Percentiles rank a stretch among this genome's conserved stretches.
Conservation (phyloP, 2,329 filamentous ascomycete species). For the Fusarium sp. region DNA sequence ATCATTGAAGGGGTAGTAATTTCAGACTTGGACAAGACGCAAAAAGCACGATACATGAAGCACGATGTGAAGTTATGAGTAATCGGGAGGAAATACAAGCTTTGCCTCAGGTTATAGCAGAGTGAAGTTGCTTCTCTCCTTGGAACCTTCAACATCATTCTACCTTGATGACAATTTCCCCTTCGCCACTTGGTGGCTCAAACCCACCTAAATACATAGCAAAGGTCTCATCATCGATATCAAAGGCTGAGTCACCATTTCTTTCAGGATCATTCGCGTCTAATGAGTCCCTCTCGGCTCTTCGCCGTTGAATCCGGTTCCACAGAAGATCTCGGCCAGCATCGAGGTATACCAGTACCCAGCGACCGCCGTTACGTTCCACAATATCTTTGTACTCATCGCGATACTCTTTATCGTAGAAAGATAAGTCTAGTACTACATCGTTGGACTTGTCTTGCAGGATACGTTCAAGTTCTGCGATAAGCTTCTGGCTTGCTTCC, state of each 20-base stretch:
- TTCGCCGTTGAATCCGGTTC: slow-evolving; percentile 44
- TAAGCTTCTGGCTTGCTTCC: not conserved
- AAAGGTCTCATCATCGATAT: not conserved
- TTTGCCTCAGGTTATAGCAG: not conserved
- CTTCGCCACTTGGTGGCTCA: not conserved
- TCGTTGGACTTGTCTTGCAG: slow-evolving; percentile 29
- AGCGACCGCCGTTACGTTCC: slow-evolving; percentile 39
- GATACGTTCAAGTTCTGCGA: slow-evolving; percentile 8
- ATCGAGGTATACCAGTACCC: slow-evolving; percentile 45
- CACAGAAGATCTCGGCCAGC: slow-evolving; percentile 43
- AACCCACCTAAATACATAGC: not conserved
- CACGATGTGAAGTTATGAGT: not conserved
- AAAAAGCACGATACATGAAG: not conserved
- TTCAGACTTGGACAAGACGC: not conserved
- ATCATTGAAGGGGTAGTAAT: not conserved
- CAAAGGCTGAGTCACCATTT: slow-evolving; percentile 10
- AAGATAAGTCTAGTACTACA: slow-evolving; percentile 46
- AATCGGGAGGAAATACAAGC: not conserved
- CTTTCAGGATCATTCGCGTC: not conserved
- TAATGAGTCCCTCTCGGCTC: slow-evolving; percentile 18
- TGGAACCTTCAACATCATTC: not conserved
- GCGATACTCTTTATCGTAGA: slow-evolving; percentile 46
- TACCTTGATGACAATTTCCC: not conserved
- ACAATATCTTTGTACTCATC: slow-evolving; percentile 44
- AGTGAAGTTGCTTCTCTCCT: not conserved